Base-by-base conservation (phyloP, 805 yeast genomes). In the Citeromyces nyonsensis region DNA sequence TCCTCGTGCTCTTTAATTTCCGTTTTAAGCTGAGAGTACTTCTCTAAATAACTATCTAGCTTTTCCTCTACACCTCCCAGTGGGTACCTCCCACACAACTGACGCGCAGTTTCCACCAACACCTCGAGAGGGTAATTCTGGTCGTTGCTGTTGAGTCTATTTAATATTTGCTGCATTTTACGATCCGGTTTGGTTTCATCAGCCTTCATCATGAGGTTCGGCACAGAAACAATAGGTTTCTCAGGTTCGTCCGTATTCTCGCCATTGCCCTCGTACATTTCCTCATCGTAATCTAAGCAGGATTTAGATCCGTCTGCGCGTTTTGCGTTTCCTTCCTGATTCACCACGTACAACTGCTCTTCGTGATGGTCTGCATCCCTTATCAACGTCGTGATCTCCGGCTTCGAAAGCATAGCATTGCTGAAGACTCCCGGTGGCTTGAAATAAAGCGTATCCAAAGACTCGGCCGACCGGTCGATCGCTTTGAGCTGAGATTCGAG, bases 351-450 rank as follows among this genome's bases (percentile, higher is more conserved):
- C 25, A 74, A 47, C 2, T 68, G 54, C 25, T 56, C 66, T 40
- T 73, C 80, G 26, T 61, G 59, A 0, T 44, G 48, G 25, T 68
- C 66, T 3, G 78, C 71, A 47, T 76, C 84, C 40, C 76, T 59
- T 13, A 76, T 51, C n/a, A 76, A 51, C 13, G 61, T 52, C 2
- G 75, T 70, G 35, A 74, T 72, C 20, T 60, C 58, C 9, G 73
- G 71, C 31, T 57, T 51, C 15, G 60, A 52, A 7, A 71, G 58
- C 11, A 74, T 53, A 2, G 84, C 76, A 43, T 76, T 76, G 26
- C 78, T 69, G 48, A 76, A 76, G 4, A 72, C 63, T 0, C 83
- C 82, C 0, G 80, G 70, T 0, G 64, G 59, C 13, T 60, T 49
- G 47, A 75, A 75, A 34, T 67, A 54, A 3, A 65, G 56, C 7